Percentiles rank a stretch among this genome's conserved stretches.
phyloP scores from a whole-genome alignment of 345 rosid species.

The Fremontodendron californicum region DNA sequence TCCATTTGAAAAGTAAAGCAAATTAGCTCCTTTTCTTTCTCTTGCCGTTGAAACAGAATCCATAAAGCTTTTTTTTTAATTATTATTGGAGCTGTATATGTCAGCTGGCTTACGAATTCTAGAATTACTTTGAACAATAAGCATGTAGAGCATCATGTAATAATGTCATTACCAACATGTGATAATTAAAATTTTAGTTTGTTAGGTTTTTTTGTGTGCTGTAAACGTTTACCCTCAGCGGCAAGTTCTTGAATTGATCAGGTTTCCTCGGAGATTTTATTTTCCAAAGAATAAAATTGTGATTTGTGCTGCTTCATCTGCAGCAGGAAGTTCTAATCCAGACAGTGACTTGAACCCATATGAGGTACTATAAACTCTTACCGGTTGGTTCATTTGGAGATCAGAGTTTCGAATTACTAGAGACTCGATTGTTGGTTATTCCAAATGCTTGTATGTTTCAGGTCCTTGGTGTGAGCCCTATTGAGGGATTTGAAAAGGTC shows the following conservation, averaged over 20 bases:
- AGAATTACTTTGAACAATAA: neutral
- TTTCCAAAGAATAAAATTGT: constrained; percentile 34
- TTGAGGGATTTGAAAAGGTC: constrained; percentile 77
- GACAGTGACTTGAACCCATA: constrained; percentile 70
- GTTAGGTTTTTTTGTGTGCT: neutral
- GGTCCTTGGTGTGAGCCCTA: constrained; percentile 89
- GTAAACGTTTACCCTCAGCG: neutral
- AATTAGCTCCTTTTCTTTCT: neutral
- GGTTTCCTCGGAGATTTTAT: constrained; percentile 33
- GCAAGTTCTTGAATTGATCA: constrained; percentile 20
- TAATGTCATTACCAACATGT: neutral
- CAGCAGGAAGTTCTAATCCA: constrained; percentile 68
- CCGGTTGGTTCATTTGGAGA: neutral
- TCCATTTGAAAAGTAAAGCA: neutral
- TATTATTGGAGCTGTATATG: neutral
- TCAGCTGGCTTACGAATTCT: neutral
- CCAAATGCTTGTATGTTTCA: constrained; percentile 24
- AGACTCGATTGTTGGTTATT: constrained; percentile 1
- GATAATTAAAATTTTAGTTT: neutral
- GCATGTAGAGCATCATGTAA: neutral
- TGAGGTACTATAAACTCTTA: constrained; percentile 48
- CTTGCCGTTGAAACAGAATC: neutral
- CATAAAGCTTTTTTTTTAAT: neutral
- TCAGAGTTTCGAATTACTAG: neutral
- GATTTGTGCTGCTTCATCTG: constrained; percentile 59